A percentile compares a stretch with the other conserved stretches of the same genome.
Conservation (phyloP, 1,284 basidiomycete species). For the Heterobasidion irregulare region DNA sequence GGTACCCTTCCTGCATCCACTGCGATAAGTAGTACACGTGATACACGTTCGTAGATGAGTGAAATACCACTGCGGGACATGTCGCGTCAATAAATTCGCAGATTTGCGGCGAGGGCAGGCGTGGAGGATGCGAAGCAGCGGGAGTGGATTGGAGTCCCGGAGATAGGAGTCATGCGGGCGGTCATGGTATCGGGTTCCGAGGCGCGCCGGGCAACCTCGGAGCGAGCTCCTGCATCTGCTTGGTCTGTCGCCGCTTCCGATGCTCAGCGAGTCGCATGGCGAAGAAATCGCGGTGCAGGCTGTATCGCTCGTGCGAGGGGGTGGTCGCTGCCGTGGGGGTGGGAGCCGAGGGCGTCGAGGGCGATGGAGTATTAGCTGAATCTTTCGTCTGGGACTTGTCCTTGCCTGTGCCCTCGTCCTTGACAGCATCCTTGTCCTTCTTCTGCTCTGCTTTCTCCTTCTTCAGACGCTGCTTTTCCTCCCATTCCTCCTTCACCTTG, state of each 20-base stretch:
- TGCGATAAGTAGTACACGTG: too few species aligned
- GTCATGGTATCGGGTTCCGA: constrained; percentile 4
- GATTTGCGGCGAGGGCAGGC: too few species aligned
- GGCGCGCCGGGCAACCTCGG: constrained; percentile 30
- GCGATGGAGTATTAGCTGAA: constrained; percentile 2
- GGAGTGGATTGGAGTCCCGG: too few species aligned
- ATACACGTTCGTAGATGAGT: too few species aligned
- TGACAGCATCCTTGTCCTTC: constrained; percentile 23
- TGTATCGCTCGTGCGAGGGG: constrained; percentile 27
- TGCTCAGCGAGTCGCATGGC: constrained; percentile 31
- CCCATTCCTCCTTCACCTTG: constrained; percentile 71
- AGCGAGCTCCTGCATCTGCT: constrained; percentile 29
- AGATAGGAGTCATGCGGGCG: too few species aligned
- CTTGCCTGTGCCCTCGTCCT: constrained; percentile 8
- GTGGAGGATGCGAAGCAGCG: too few species aligned
- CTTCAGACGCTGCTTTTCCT: constrained; percentile 50
- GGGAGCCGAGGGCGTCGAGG: constrained; percentile 12
- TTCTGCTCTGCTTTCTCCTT: constrained; percentile 47
- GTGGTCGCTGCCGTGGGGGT: constrained; percentile 12
- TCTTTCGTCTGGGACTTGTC: constrained; percentile 7
- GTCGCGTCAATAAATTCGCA: too few species aligned
- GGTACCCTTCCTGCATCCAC: too few species aligned
- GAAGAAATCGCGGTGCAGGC: constrained; percentile 32
- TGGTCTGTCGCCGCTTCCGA: constrained; percentile 25
- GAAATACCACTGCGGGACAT: too few species aligned